These are phyloP conservation scores for Ustilago lituana DNA, from an alignment of 1,284 basidiomycete species.

Conservation along the genomic window DNA sequence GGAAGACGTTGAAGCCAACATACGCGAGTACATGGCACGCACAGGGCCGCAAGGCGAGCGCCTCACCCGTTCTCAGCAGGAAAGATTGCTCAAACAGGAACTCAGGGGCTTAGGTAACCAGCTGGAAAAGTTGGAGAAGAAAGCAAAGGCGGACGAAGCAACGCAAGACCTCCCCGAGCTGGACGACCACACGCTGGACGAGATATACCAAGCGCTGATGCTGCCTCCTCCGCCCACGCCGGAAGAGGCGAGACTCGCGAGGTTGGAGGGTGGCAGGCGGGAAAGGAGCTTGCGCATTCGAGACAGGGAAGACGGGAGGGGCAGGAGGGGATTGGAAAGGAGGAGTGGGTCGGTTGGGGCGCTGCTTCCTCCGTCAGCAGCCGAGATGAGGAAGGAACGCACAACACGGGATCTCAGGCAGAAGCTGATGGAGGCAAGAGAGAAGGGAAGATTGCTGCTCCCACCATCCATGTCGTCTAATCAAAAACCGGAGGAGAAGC, in stretches of 20 bases:
- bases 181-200: conserved; percentile 57
- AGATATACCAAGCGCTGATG: conserved; percentile 58
- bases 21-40: conserved; percentile 43
- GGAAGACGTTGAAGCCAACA: conserved; percentile 24
- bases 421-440: conserved; percentile 35
- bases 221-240: conserved; percentile 35
- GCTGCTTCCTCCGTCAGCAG: conserved; percentile 9
- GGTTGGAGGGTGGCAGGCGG: conserved; percentile 28
- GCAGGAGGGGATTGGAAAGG: conserved; percentile 13
- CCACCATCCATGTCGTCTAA: conserved; percentile 14
- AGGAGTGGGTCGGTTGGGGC: not conserved
- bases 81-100: conserved; percentile 49
- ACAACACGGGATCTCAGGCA: conserved; percentile 22
- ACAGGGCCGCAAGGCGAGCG: conserved; percentile 39
- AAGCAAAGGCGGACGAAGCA: conserved; percentile 41
- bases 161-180: conserved; percentile 55
- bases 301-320: not conserved
- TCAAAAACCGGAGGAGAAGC: not conserved
- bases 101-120: conserved; percentile 43
- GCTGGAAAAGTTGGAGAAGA: conserved; percentile 46
- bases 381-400: conserved; percentile 10
- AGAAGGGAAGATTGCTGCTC: conserved; percentile 24
- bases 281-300: conserved; percentile 12
- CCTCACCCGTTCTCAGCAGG: conserved; percentile 35
- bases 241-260: conserved; percentile 40